Base-by-base conservation (phyloP, 805 yeast species). In the Candida multigemmis region DNA sequence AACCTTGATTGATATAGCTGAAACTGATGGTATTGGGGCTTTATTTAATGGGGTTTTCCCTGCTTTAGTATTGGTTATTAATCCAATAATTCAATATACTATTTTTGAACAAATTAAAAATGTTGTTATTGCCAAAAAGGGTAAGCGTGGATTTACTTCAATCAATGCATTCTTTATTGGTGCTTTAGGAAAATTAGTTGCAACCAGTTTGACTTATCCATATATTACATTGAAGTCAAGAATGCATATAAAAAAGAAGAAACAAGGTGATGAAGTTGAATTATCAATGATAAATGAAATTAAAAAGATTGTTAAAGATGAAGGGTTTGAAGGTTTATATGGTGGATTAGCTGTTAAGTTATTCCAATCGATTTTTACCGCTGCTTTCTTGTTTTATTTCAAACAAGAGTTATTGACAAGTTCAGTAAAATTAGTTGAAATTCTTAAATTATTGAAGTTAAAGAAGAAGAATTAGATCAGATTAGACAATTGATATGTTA, bases 81-180 rank as follows among this genome's bases (percentile, higher is more conserved):
- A 87, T 52, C 96, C 97, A 21, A 79, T 87, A 34, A 77, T 87
- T 38, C 96, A 87, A 54, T 87, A 86, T 60, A 83, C 96, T 26
- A 72, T 85, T 24, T 87, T 80, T 51, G 97, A 87, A 56, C 94
- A 86, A 53, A 52, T 83, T 42, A 77, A 79, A 46, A 83, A 81
- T 40, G 40, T 66, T 12, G 64, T 86, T 11, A 62, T 74, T 28
- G 72, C 67, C 31, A 61, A 56, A 21, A 68, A 73, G 22, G 72
- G 76, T 27, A 48, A 56, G 28, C 44, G 34, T 17, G 55, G 60
- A n/a, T 56, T 80, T 34, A 70, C 80, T 5, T 74, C 95, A 3
- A 39, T 67, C 17, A 85, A 85, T 54, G 94, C 94, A 4, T 82
- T 87, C 44, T 54, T 81, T 36, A 63, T 86, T 33, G 97, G 97